Conservation (phyloP, 345 rosid species). For the Pistacia integerrima region DNA sequence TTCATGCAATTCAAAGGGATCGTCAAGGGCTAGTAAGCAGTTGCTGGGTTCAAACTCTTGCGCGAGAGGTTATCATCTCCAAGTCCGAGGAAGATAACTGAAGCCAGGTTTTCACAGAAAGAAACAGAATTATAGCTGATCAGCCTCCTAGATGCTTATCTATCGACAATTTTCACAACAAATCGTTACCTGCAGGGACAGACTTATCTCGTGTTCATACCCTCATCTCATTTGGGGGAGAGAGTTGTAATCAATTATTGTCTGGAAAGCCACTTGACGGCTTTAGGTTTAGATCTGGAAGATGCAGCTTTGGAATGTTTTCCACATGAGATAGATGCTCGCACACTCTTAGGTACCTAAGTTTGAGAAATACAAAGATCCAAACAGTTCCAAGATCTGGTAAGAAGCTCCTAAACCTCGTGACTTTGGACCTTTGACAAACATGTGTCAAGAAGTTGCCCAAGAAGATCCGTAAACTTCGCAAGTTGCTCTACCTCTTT, state of each 20-base stretch:
- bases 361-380: constrained; percentile 9
- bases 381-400: neutral
- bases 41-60: too few relatives aligned
- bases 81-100: too few relatives aligned
- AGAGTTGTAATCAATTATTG: neutral
- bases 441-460: neutral
- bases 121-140: too few relatives aligned
- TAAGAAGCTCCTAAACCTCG: neutral
- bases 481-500: neutral
- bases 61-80: too few relatives aligned
- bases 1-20: too few relatives aligned
- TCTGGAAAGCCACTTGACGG: too few relatives aligned
- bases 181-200: too few relatives aligned
- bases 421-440: constrained; percentile 9
- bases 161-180: too few relatives aligned
- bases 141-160: too few relatives aligned
- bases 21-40: too few relatives aligned
- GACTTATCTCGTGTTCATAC: constrained; percentile 6
- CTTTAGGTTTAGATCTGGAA: neutral
- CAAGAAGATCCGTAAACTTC: neutral
- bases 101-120: too few relatives aligned
- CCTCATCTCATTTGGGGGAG: neutral
- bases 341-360: constrained; percentile 8
- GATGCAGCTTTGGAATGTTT: constrained; percentile 3
- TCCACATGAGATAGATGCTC: neutral